Evolutionary conservation across 2,329 filamentous ascomycete genomes (phyloP), one percentile per base, ranked within the genome.

Genomic region (Mycosphaerella arachidis): DNA sequence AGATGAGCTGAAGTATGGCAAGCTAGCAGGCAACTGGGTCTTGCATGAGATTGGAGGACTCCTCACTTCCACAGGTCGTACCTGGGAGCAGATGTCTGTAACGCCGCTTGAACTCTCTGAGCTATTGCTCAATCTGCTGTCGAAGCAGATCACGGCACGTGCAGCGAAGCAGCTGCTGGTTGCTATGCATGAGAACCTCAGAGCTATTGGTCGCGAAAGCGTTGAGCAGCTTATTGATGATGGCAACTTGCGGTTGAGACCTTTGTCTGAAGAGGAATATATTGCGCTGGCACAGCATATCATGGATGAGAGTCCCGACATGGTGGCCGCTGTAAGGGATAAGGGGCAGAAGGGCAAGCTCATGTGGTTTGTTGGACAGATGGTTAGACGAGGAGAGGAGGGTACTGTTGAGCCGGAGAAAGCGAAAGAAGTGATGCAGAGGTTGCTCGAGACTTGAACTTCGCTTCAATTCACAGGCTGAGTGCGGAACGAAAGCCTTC

Each of bases 361-460:
- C 6, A 85, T 84, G 67, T 89, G 83, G 77, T 82, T 89, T 66
- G 81, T 90, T 13, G 87, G 87, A 10, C 83, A 87, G 72, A 87
- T 89, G 83, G 85, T 89, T 74, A 78, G 83, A 48, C 74, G 76
- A 61, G 84, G 84, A 30, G 78, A 81, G 30, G 83, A 84, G 60
- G 85, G 85, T 0, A 82, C 82, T 1, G 81, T 89, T 6, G 84
- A 88, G 71, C 82, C 86, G 4, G 77, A 78, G 58, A 80, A 79
- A 67, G 86, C 85, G 9, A 82, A 83, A 70, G 73, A 76, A 59
- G 76, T 83, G 10, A 71, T 89, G 35, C 76, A 77, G 58, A 75
- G 79, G 67, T 66, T 85, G 48, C 55, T 66, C n/a, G 46, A 50
- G 24, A 27, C 9, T 2, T 61, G 48, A 57, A n/a, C 18, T 29